Percentiles rank a stretch among this genome's conserved stretches.
phyloP scores from a whole-genome alignment of 306 rosid genomes.

The Heteromeles arbutifolia region DNA sequence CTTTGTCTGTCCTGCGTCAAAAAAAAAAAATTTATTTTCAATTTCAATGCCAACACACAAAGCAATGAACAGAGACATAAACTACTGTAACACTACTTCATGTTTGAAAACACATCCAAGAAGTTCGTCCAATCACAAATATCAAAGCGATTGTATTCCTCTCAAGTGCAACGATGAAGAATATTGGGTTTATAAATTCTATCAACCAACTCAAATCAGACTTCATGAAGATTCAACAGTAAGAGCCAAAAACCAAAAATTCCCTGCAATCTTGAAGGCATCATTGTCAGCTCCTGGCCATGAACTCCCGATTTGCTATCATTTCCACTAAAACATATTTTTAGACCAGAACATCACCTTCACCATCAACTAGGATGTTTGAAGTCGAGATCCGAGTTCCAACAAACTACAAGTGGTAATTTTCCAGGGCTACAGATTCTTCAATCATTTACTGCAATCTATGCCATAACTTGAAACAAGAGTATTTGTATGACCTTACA shows the following conservation, averaged over 20 bases:
- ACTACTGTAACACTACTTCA: not conserved
- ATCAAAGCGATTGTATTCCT: not conserved
- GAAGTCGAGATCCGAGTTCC: not conserved
- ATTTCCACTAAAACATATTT: not conserved
- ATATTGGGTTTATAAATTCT: not conserved
- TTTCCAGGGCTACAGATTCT: not conserved
- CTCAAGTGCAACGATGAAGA: not conserved
- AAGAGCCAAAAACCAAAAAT: too few species aligned
- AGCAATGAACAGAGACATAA: not conserved
- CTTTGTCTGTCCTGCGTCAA: slow-evolving; percentile 71
- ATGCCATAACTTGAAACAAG: not conserved
- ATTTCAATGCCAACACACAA: not conserved
- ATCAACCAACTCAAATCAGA: not conserved
- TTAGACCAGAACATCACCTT: not conserved
- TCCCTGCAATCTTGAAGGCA: not conserved
- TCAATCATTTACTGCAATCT: not conserved
- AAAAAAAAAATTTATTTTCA: not conserved
- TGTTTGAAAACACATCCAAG: not conserved
- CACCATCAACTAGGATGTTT: not conserved
- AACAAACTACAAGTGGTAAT: not conserved
- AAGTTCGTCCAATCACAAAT: not conserved
- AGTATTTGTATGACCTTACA: not conserved
- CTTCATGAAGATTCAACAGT: not conserved
- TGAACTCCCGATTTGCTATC: not conserved
- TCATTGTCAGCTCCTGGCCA: not conserved